Conservation (phyloP, 179 eudicot genomes). For the Gypsophila paniculata region DNA sequence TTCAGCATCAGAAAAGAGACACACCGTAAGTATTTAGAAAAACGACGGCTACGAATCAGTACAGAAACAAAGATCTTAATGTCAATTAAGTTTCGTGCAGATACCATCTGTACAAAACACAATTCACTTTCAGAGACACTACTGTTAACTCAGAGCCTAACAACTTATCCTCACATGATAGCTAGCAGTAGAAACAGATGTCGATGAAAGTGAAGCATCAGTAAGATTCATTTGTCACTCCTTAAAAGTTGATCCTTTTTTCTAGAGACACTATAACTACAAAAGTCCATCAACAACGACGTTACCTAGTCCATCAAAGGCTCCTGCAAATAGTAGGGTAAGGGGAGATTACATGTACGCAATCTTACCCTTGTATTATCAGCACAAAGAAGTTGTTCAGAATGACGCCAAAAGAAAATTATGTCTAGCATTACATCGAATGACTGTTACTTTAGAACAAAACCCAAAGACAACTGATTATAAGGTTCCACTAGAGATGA, state of each 20-base stretch:
- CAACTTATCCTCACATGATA: no score
- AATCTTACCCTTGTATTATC: no score
- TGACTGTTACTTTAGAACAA: no score
- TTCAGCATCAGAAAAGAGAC: not conserved
- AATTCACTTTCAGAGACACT: not conserved
- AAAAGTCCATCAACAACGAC: no score
- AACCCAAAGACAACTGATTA: no score
- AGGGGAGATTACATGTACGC: no score
- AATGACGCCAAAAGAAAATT: no score
- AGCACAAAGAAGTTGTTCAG: no score
- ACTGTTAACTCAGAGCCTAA: not conserved
- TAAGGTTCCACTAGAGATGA: no score
- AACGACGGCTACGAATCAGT: not conserved
- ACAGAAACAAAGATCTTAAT: not conserved
- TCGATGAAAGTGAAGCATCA: not conserved
- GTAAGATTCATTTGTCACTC: not conserved
- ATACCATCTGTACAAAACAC: not conserved
- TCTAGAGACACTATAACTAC: not conserved
- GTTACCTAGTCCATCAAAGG: no score
- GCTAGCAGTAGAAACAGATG: not conserved
- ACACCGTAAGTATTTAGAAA: not conserved
- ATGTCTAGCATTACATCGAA: no score
- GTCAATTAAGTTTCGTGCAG: not conserved
- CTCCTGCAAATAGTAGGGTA: no score
- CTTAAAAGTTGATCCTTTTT: slow-evolving; percentile 2